Evolutionary conservation across 2,329 filamentous ascomycete genomes (phyloP), one percentile per base, ranked within the genome.

Genomic region (Karstenula rhodostoma): DNA sequence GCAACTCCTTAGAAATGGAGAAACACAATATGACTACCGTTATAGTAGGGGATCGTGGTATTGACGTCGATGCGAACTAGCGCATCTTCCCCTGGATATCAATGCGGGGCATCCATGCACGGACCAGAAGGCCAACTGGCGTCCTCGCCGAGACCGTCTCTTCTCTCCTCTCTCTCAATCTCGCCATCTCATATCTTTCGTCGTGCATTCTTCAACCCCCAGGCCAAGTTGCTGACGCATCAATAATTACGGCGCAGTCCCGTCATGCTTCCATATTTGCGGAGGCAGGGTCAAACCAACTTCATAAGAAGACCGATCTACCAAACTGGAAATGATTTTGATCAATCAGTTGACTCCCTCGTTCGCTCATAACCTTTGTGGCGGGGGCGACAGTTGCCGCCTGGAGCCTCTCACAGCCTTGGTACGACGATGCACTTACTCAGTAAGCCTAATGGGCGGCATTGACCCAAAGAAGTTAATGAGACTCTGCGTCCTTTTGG

Each of bases 401-500:
- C 35, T 52, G 12, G 25, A 13, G 25, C 13, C 4, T 37, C 35
- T 13, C 17, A 29, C 44, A 29, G 44, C 15, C n/a, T 4, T 29
- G 27, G 50, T 33, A 25, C 35, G 19, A 52, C 50, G 37, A 43
- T 17, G 10, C n/a, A 15, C 33, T 42, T n/a, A 43, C 22, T 43
- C 50, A 29, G 50, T 35, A 1, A 17, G 25, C 33, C 42, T n/a
- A 23, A 52, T 32, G 4, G 29, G 29, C 29, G 29, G 29, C 29
- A 32, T 29, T 42, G 50, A 22, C 57, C 53, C 9, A 42, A 61
- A 50, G 22, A 22, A 57, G 63, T 25, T 44, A 65, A 61, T 59
- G 55, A 15, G 37, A 22, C 17, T 12, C 42, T 40, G 1, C 22
- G 10, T 29, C n/a, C 23, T 57, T 59, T 63, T 57, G 55, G 60